Evolutionary conservation across 768 basidiomycete species (phyloP).

Genomic region (Boletus tomentosulus): DNA sequence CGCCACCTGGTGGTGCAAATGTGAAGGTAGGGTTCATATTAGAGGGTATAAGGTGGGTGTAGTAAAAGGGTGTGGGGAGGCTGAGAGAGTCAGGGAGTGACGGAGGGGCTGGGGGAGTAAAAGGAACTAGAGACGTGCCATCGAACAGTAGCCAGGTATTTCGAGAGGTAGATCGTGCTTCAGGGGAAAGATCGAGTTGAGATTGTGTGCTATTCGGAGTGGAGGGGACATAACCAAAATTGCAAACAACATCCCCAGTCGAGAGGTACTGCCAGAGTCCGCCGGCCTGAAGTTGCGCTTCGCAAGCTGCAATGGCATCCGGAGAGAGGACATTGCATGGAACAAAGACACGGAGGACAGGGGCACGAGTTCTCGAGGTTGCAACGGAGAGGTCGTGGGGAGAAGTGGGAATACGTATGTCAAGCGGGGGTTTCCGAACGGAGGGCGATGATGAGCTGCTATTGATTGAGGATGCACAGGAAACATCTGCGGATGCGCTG

Average conservation of each 20-base stretch:
- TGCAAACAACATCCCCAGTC: constrained; percentile 73
- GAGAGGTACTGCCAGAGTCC: constrained; percentile 76
- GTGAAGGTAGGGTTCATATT: constrained; percentile 21
- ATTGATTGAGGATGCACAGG: constrained; percentile 39
- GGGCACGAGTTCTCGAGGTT: constrained; percentile 60
- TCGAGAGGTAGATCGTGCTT: constrained; percentile 17
- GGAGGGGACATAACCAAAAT: constrained; percentile 71
- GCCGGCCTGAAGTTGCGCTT: constrained; percentile 61
- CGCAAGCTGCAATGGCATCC: constrained; percentile 50
- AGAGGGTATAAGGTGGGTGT: constrained; percentile 56
- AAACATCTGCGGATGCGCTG: constrained; percentile 41
- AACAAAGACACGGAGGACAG: constrained; percentile 69
- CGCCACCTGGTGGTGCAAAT: constrained; percentile 27
- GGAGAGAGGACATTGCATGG: constrained; percentile 56
- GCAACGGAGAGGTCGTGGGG: constrained; percentile 65
- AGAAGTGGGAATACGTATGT: constrained; percentile 23
- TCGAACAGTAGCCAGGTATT: constrained; percentile 73
- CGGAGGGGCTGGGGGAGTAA: constrained; percentile 48
- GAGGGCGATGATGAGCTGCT: constrained; percentile 23
- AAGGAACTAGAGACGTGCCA: constrained; percentile 58
- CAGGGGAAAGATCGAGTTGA: constrained; percentile 17
- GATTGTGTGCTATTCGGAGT: constrained; percentile 25
- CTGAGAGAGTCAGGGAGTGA: constrained; percentile 54
- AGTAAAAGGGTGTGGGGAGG: constrained; percentile 76
- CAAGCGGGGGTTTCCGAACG: constrained; percentile 11